Base-by-base conservation (phyloP, 2,329 filamentous ascomycete genomes). In the Aspergillus eucalypticola region DNA sequence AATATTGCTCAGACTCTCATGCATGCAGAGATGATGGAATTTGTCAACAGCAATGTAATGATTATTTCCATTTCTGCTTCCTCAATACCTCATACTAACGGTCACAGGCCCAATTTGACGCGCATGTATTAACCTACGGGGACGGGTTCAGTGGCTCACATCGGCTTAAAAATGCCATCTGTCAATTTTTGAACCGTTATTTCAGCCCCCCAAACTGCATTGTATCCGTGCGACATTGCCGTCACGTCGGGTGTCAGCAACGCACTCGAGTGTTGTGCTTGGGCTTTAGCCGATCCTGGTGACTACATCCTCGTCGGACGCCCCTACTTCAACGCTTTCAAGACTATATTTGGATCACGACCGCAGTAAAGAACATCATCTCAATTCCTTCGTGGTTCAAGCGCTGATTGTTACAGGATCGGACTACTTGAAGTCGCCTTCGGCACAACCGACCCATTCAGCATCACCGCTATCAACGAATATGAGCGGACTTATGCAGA, bases 401-500 rank as follows among this genome's bases (percentile, higher is more conserved):
- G 8, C 3, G 8, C 41, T 42, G 7, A 42, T 21, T 5, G 17
- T 21, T 42, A 19, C 17, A 42, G 41, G n/a, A 42, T 42, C 11
- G 41, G 11, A 42, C 3, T 42, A 42, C 3, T 42, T 42, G 41
- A 42, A n/a, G 17, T 42, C 17, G 8, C 41, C 41, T 42, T 42
- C 8, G 41, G 41, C 5, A 42, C 41, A 10, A 42, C 17, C 17
- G 81, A 84, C 64, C 81, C 82, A 0, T 71, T 84, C 10, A 67
- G 78, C 3, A 21, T 71, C 2, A 63, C 23, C 65, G 78, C 76
- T 2, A 79, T 83, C 0, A 56, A 66, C 2, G 72, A 72, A 39
- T 84, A 85, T 61, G 82, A 84, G 63, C 64, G 74, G 7, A 76
- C 76, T 1, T 60, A 82, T 3, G 63, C 79, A 17, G 68, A 64